phyloP scores from a whole-genome alignment of 2,329 filamentous ascomycete species.

The Diaporthe humulicola region DNA sequence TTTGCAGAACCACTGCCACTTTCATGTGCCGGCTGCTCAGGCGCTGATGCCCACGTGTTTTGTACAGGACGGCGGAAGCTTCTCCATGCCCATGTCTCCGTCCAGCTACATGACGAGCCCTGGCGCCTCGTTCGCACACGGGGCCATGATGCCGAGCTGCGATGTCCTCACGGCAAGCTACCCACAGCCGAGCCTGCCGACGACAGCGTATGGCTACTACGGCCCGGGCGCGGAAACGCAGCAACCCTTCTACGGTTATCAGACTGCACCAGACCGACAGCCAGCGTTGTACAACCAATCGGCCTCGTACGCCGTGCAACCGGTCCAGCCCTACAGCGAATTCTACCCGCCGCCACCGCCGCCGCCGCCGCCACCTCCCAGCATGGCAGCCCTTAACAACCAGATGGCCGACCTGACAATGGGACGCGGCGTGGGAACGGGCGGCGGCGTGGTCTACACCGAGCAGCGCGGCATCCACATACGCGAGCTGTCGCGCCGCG shows the following conservation, averaged over 20 bases:
- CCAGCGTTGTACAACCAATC: constrained; percentile 29
- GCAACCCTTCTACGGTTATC: constrained; percentile 12
- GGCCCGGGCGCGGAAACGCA: constrained; percentile 9
- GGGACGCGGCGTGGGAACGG: not conserved
- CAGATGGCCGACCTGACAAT: constrained; percentile 31
- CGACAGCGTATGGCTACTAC: constrained; percentile 27
- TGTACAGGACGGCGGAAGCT: constrained; percentile 26
- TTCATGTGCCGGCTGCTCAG: constrained; percentile 6
- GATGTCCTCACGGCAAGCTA: constrained; percentile 6
- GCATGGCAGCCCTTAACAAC: constrained; percentile 3
- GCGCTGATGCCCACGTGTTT: constrained; percentile 28
- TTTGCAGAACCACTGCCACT: constrained; percentile 15
- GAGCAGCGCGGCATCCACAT: constrained; percentile 41
- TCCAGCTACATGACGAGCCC: constrained; percentile 33
- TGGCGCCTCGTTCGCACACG: constrained; percentile 26
- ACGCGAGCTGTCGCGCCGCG: constrained; percentile 37
- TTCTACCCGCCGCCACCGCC: constrained; percentile 26
- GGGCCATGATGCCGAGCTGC: constrained; percentile 15
- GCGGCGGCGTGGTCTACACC: constrained; percentile 34
- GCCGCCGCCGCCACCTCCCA: not conserved
- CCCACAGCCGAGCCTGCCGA: constrained; percentile 1
- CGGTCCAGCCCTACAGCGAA: constrained; percentile 31
- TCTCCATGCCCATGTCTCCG: constrained; percentile 21
- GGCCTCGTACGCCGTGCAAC: constrained; percentile 34
- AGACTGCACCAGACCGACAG: constrained; percentile 10